phyloP scores from a whole-genome alignment of 148 eudicot species.

The Cornus kousa region DNA sequence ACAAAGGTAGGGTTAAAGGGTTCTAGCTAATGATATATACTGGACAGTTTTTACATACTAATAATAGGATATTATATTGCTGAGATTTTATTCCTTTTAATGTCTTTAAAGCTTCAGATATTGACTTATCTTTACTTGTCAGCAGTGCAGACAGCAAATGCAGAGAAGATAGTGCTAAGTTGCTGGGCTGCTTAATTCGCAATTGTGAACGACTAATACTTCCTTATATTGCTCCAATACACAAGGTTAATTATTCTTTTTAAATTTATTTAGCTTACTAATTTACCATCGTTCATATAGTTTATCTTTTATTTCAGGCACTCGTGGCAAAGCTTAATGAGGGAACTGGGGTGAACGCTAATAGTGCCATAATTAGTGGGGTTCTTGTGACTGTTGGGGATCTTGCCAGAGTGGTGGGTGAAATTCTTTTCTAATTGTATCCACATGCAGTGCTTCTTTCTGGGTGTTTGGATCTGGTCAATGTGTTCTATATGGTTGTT shows the following conservation, averaged over 20 bases:
- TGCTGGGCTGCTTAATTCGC: conserved; percentile 91
- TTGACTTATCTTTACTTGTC: conserved; percentile 13
- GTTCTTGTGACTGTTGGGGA: conserved; percentile 95
- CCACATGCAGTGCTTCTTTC: neutral
- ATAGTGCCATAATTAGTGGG: conserved; percentile 74
- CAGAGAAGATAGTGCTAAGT: conserved; percentile 96
- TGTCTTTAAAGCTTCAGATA: neutral
- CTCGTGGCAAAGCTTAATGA: conserved; percentile 81
- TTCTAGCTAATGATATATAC: neutral
- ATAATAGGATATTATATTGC: neutral
- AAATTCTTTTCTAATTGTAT: neutral
- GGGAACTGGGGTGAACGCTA: conserved; percentile 75
- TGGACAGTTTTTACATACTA: neutral
- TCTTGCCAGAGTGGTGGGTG: conserved; percentile 94
- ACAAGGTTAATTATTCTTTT: conserved; percentile 56
- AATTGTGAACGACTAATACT: conserved; percentile 87
- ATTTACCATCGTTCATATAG: conserved; percentile 13
- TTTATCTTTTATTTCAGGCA: conserved; percentile 50
- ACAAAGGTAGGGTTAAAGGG: conserved; percentile 58
- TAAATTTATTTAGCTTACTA: neutral
- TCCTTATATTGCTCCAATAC: conserved; percentile 95
- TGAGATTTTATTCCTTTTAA: neutral
- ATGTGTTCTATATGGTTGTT: neutral
- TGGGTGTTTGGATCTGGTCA: neutral
- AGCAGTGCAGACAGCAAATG: conserved; percentile 92